Conservation (phyloP, 179 eudicot species). For the Vitellaria paradoxa region DNA sequence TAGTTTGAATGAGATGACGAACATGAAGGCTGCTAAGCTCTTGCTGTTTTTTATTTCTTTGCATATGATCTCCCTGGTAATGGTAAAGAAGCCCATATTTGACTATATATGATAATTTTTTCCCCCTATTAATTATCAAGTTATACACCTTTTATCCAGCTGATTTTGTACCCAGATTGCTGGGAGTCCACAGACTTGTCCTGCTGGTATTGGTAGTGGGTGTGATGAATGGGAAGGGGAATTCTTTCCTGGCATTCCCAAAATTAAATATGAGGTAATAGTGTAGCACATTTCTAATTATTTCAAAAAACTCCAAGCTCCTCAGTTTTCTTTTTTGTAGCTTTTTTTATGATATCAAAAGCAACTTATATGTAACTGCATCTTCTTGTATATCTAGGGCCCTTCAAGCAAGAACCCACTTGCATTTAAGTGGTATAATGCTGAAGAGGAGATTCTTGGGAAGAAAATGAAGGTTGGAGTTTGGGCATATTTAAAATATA, state of each 20-base stretch:
- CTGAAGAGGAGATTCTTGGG: slow-evolving; percentile 89
- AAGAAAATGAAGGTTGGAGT: slow-evolving; percentile 87
- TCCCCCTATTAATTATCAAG: not conserved
- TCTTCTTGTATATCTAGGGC: slow-evolving; percentile 44
- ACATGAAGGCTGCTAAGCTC: slow-evolving; percentile 34
- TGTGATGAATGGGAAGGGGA: slow-evolving; percentile 93
- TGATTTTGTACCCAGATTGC: slow-evolving; percentile 43
- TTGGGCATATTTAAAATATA: not conserved
- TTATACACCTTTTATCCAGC: slow-evolving; percentile 1
- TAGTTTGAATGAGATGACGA: slow-evolving; percentile 7
- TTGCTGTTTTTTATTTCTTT: slow-evolving; percentile 39
- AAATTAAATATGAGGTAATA: slow-evolving; percentile 87
- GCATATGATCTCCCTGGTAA: slow-evolving; percentile 29
- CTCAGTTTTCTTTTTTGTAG: not conserved
- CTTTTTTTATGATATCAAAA: not conserved
- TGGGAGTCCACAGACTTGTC: slow-evolving; percentile 76
- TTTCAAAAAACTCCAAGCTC: not conserved
- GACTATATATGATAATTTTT: not conserved
- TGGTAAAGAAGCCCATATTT: slow-evolving; percentile 35
- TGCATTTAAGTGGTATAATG: slow-evolving; percentile 85
- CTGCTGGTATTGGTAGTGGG: slow-evolving; percentile 51
- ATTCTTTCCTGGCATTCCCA: slow-evolving; percentile 86
- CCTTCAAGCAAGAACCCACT: slow-evolving; percentile 78
- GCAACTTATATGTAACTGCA: not conserved
- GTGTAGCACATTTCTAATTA: not conserved